Conservation (phyloP, 371 early-diverging fungal genomes). For the Lichtheimia hyalospora region DNA sequence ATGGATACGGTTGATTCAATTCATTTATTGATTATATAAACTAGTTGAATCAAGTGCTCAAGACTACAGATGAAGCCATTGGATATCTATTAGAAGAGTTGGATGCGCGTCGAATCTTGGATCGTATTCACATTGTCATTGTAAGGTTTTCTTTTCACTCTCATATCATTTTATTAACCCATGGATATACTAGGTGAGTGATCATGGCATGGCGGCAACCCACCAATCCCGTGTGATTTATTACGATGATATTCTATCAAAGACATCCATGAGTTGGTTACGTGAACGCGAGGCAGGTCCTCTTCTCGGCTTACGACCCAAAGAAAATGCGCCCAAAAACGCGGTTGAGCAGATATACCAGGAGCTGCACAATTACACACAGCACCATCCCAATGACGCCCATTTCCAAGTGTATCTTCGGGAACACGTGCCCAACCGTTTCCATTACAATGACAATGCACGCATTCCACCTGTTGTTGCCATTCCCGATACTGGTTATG, state of each 20-base stretch:
- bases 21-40: not conserved
- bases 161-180: too few species aligned
- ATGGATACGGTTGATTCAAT: too few species aligned
- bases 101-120: constrained; percentile 51
- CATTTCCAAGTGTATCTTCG: constrained; percentile 63
- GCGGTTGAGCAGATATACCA: constrained; percentile 28
- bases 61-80: constrained; percentile 65
- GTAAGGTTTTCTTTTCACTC: constrained; percentile 41
- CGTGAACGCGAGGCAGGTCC: constrained; percentile 33
- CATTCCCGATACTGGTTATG: constrained; percentile 66
- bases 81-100: constrained; percentile 61
- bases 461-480: constrained; percentile 76
- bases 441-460: constrained; percentile 56
- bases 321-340: constrained; percentile 33
- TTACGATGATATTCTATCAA: constrained; percentile 65
- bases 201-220: constrained; percentile 87
- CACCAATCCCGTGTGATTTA: constrained; percentile 56
- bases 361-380: constrained; percentile 37
- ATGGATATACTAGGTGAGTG: constrained; percentile 63
- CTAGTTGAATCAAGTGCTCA: constrained; percentile 60
- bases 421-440: constrained; percentile 62
- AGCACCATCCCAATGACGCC: constrained; percentile 28
- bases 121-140: constrained; percentile 75
- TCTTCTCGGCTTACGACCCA: constrained; percentile 49
- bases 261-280: constrained; percentile 20